Percentiles rank a stretch among this genome's conserved stretches.
Conservation (phyloP, 495 filamentous ascomycete species). For the Staphylotrichum tortipilum region DNA sequence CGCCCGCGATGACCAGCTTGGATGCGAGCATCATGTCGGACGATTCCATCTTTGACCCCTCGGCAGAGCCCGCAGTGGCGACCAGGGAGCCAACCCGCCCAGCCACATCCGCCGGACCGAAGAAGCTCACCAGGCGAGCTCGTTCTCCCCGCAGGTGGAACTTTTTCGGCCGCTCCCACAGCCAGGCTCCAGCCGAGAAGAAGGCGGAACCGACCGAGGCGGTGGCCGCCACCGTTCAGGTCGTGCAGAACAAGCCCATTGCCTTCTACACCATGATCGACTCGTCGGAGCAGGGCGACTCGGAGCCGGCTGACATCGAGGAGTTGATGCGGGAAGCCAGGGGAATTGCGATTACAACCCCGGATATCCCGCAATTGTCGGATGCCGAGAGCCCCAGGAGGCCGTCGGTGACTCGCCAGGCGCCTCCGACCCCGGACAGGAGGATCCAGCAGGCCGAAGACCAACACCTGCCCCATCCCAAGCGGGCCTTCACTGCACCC, state of each 20-base stretch:
- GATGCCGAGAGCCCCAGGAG: background rate
- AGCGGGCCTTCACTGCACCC: background rate
- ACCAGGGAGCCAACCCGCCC: constrained; percentile 9
- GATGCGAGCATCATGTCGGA: constrained; percentile 46
- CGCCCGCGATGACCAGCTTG: constrained; percentile 40
- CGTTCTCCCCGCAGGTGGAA: constrained; percentile 67
- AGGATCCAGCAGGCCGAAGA: background rate
- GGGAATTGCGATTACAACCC: constrained; percentile 12
- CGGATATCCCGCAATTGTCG: background rate
- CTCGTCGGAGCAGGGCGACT: constrained; percentile 57
- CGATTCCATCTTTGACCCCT: constrained; percentile 34
- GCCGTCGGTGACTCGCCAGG: constrained; percentile 3
- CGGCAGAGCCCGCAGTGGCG: constrained; percentile 13
- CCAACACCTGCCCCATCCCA: background rate
- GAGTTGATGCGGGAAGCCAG: constrained; percentile 57
- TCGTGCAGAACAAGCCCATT: constrained; percentile 34
- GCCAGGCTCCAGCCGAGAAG: constrained; percentile 37
- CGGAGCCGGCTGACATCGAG: constrained; percentile 49
- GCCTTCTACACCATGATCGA: constrained; percentile 84
- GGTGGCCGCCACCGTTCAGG: constrained; percentile 36
- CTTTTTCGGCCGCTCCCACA: constrained; percentile 66
- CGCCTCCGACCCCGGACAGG: background rate
- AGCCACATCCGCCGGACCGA: constrained; percentile 21
- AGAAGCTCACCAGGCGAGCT: constrained; percentile 49
- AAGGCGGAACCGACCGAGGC: constrained; percentile 31